Evolutionary conservation across 1,139 yeast species (phyloP), one percentile per base, ranked within the genome.

Genomic region (Suhomyces taliae): DNA sequence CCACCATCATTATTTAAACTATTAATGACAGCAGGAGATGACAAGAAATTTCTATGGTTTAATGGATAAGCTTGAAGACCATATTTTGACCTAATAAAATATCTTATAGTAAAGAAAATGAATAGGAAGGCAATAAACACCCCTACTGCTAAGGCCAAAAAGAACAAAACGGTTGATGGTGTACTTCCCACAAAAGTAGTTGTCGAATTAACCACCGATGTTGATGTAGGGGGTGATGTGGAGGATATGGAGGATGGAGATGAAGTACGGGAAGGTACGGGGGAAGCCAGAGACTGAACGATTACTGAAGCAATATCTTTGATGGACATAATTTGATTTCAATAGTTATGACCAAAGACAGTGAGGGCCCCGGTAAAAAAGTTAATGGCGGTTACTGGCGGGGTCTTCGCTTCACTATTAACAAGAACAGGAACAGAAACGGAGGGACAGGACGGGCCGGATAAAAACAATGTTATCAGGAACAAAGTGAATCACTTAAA

Each of bases 61-160:
- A 43, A 12, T 19, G 79, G 76, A 39, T 75, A 70, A 27, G 78
- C 72, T 53, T 80, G 80, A 7, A 82, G 66, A 0, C 87, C 88
- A 56, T 74, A 76, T 48, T 69, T 74, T 9, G 85, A 71, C 43
- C 87, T 66, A 5, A 82, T 71, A 54, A 82, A 78, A 63, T 83
- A 82, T 44, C 87, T 65, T 44, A 79, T 57, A 29, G 87, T 80
- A 68, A 83, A 82, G 62, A 81, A 81, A 10, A 82, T 55, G 55
- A 83, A 81, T 34, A 81, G 61, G 0, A 72, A 33, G 8, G 86
- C 85, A 45, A 82, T 81, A 36, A 76, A 59, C 9, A 81, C 77
- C 7, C 87, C 88, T n/a, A 82, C 79, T 0, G 83, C 79, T 36
- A 83, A 69, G 0, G 88, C 87, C 27, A 83, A 65, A 61, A 82